A percentile compares a stretch with the other conserved stretches of the same genome.
These are phyloP conservation scores for Huntiella decipiens DNA, from an alignment of 2,329 filamentous ascomycete species.

Conservation along the genomic window DNA sequence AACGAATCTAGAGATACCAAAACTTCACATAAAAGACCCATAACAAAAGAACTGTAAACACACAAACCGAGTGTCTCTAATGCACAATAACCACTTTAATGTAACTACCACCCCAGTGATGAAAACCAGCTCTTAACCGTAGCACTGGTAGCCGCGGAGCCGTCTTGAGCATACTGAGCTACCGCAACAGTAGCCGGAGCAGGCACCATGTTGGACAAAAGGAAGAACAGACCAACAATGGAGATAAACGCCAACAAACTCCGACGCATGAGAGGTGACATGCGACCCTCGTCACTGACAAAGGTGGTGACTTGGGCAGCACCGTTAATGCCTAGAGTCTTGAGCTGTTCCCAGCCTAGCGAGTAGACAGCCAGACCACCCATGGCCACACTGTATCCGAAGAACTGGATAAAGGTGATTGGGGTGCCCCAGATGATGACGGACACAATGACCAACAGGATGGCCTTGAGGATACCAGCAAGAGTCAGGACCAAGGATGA, in stretches of 20 bases:
- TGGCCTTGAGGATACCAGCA: slow-evolving; percentile 74
- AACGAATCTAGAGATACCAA: too few relatives aligned
- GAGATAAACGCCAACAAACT: slow-evolving; percentile 12
- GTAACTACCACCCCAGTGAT: slow-evolving; percentile 8
- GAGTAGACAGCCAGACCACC: slow-evolving; percentile 32
- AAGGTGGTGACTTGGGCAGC: slow-evolving; percentile 11
- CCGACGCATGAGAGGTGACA: slow-evolving; percentile 14
- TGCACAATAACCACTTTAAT: background rate
- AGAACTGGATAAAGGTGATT: slow-evolving; percentile 49
- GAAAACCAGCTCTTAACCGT: slow-evolving; percentile 10
- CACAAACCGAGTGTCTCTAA: background rate
- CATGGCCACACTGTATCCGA: slow-evolving; percentile 59
- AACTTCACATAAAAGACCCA: too few relatives aligned
- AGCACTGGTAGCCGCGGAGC: slow-evolving; percentile 7
- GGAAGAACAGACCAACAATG: slow-evolving; percentile 13
- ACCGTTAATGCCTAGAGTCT: slow-evolving; percentile 10
- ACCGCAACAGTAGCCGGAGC: slow-evolving; percentile 1
- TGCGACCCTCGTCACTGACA: slow-evolving; percentile 14
- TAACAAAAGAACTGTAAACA: too few relatives aligned
- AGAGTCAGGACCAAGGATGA: slow-evolving; percentile 73
- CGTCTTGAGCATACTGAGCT: slow-evolving; percentile 3
- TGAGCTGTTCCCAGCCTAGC: slow-evolving; percentile 17
- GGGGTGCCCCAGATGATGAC: slow-evolving; percentile 62
- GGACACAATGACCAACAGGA: slow-evolving; percentile 58
- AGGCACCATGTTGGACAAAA: slow-evolving; percentile 12